Base-by-base conservation (phyloP, 768 basidiomycete species). In the Podaxis sp. region DNA sequence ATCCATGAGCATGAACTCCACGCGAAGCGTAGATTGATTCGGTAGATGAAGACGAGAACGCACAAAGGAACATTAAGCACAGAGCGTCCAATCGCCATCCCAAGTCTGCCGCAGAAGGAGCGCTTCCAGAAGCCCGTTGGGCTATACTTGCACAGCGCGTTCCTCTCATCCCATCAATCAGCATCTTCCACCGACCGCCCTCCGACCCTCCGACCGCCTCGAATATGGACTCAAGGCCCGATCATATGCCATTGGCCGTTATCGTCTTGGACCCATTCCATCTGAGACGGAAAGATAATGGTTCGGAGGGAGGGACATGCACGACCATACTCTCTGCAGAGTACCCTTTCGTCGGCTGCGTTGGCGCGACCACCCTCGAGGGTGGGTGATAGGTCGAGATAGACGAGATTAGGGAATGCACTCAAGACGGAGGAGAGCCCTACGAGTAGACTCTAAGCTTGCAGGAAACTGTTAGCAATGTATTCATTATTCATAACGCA, bases 321-420 rank as follows among this genome's bases (percentile, higher is more conserved):
- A 28, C 76, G 74, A 42, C 70, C 67, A 85, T 84, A 88, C 59
- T 83, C 80, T 50, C 65, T 64, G 64, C 85, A 86, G 27, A 88
- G 74, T 1, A 74, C 70, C 27, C 69, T 69, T 68, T 87, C 84
- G 65, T 87, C 85, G 28, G 74, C 68, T 14, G 73, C 64, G 62
- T 79, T 77, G 9, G 75, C 71, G 14, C 74, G 71, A 40, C 76
- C 79, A 62, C 78, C 78, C 14, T 84, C 76, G 56, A 74, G 73
- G 36, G 85, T 87, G 18, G 84, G 82, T 1, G 86, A 86, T 37
- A 89, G 74, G 69, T 88, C 87, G 66, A 89, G 79, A 62, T 73
- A 75, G 28, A 73, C 71, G 60, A 87, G 74, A 14, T 75, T 74
- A 25, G 69, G 71, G 68, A 87, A 85, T 2, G 78, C 76, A 55